Evolutionary conservation across 805 yeast species (phyloP), one percentile per base, ranked within the genome.

Genomic region (Ogataea wickerhamii): DNA sequence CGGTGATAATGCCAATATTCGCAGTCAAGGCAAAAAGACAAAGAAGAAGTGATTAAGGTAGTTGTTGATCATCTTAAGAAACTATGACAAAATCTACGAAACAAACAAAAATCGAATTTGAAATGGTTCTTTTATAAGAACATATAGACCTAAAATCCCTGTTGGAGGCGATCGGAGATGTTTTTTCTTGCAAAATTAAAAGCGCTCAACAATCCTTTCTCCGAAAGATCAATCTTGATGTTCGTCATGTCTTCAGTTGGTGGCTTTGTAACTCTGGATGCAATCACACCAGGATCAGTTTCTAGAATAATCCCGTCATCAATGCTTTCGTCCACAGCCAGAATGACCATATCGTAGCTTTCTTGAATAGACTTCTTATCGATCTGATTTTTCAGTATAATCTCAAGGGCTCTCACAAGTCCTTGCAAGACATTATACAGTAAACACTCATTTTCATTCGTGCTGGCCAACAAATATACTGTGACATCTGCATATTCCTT

Each of bases 241-340:
- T 73, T 71, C 26, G 73, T 68, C 21, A 64, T 67, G 51, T 87
- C 96, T 47, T 73, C 78, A 23, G 78, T 63, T 32, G 96, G 95
- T 22, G 93, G 80, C 43, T 78, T 76, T n/a, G 98, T 85, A 18
- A 89, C 96, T 64, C 98, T 77, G 12, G 94, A 77, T 2, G 91
- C 89, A 51, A 93, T 85, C 28, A 86, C 79, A 24, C 82, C 77
- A 4, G 95, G 80, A 55, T 93, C 97, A 19, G 88, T 82, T 61
- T 93, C 97, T 50, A 93, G 72, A 40, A 93, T 79, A 47, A 93
- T 78, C 28, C 98, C 98, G 58, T 89, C 95, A 58, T 93, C 98
- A 34, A 93, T 71, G 7, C 94, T 74, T 64, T 93, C 98, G 61
- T 93, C 98, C 30, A 89, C 75, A 4, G 94, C 86, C 60, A 93